A percentile compares a stretch with the other conserved stretches of the same genome.
Evolutionary conservation across 345 rosid species (phyloP).

Genomic region (Camelina neglecta): DNA sequence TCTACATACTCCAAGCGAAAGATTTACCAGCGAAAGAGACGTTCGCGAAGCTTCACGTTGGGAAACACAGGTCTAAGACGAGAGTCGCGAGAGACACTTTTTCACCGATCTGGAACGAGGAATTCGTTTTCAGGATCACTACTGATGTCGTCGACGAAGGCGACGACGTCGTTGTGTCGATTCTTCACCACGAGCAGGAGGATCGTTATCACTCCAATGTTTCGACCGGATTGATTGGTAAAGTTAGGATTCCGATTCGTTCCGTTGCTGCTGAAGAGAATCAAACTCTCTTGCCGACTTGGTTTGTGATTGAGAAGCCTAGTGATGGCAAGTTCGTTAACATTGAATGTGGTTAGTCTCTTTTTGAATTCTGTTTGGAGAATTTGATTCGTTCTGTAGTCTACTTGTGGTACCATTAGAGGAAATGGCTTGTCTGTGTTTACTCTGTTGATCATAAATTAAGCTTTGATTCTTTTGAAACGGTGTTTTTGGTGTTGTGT

Average conservation of each 20-base stretch:
- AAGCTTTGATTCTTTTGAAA: background rate
- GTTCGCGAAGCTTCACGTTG: slow-evolving; percentile 63
- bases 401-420: background rate
- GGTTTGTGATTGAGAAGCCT: slow-evolving; percentile 65
- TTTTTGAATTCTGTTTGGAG: background rate
- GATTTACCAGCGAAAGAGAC: slow-evolving; percentile 62
- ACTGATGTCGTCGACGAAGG: slow-evolving; percentile 45
- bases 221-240: slow-evolving; percentile 58
- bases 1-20: slow-evolving; percentile 69
- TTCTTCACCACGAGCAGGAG: slow-evolving; percentile 51
- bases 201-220: slow-evolving; percentile 43
- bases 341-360: slow-evolving; percentile 62
- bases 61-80: slow-evolving; percentile 72
- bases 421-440: background rate
- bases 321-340: slow-evolving; percentile 53
- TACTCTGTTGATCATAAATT: background rate
- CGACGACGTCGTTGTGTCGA: slow-evolving; percentile 57
- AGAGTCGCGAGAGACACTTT: slow-evolving; percentile 47
- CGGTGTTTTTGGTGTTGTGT: background rate
- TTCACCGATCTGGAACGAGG: slow-evolving; percentile 82
- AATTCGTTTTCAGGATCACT: slow-evolving; percentile 62
- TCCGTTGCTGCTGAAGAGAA: slow-evolving; percentile 55
- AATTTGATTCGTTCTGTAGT: background rate
- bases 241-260: slow-evolving; percentile 59
- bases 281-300: slow-evolving; percentile 75